Conservation (phyloP, 176 grass and related monocot genomes). For the Oryza meridionalis region DNA sequence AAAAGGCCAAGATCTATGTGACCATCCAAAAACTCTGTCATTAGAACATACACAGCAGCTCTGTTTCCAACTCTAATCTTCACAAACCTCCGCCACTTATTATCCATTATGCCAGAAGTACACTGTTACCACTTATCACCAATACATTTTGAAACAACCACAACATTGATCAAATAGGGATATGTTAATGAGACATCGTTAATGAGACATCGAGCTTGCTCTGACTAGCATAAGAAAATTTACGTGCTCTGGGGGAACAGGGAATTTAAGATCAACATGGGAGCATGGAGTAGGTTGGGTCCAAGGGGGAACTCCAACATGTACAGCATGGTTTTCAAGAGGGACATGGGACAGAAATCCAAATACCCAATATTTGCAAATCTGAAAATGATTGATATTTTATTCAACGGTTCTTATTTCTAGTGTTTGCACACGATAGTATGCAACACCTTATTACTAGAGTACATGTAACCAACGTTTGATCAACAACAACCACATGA, state of each 20-base stretch:
- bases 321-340: not conserved
- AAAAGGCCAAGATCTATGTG: not conserved
- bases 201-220: not conserved
- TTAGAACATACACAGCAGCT: not conserved
- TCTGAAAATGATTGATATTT: constrained; percentile 1
- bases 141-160: not conserved
- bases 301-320: not conserved
- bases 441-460: not conserved
- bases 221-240: not conserved
- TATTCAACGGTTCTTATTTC: constrained; percentile 14
- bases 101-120: not conserved
- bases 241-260: not conserved
- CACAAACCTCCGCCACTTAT: not conserved
- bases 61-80: constrained; percentile 6
- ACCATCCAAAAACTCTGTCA: constrained; percentile 1
- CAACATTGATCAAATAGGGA: not conserved
- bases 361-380: not conserved
- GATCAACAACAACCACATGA: constrained; percentile 17
- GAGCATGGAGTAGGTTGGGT: not conserved
- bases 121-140: not conserved
- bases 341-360: not conserved
- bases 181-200: constrained; percentile 9
- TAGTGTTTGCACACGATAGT: not conserved
- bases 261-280: not conserved
- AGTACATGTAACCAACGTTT: not conserved